Conservation (phyloP, 1,139 yeast genomes). For the Candida tropicalis region DNA sequence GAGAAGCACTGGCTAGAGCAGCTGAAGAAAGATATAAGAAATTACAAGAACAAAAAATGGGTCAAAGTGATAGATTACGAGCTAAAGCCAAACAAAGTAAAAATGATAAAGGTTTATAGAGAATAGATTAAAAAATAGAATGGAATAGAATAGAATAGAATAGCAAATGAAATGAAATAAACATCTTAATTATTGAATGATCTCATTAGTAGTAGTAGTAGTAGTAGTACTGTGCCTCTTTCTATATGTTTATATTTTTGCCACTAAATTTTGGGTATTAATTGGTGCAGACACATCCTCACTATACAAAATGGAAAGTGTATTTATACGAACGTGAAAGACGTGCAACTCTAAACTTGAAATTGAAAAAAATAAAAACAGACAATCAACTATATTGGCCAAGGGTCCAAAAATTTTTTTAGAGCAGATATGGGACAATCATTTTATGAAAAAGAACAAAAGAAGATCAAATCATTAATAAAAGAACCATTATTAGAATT, state of each 20-base stretch:
- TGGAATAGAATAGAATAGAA: too few relatives aligned
- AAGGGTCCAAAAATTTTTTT: too few relatives aligned
- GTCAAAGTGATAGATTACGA: conserved; percentile 12
- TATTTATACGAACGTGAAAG: background rate
- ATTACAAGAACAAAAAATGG: conserved; percentile 12
- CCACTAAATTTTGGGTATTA: too few relatives aligned
- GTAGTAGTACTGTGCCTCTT: conserved; percentile 2
- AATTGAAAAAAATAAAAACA: background rate
- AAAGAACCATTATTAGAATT: conserved; percentile 33
- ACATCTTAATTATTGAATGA: too few relatives aligned
- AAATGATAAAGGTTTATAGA: conserved; percentile 7
- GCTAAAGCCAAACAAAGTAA: conserved; percentile 12
- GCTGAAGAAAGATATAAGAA: conserved; percentile 16
- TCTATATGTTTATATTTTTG: too few relatives aligned
- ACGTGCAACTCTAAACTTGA: too few relatives aligned
- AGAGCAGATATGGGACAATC: conserved; percentile 23
- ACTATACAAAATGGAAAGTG: too few relatives aligned
- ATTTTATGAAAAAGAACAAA: conserved; percentile 32
- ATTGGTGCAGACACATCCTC: too few relatives aligned
- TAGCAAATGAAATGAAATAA: too few relatives aligned
- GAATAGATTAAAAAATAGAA: background rate
- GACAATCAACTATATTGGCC: background rate
- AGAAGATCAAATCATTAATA: conserved; percentile 26
- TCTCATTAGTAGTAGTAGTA: too few relatives aligned
- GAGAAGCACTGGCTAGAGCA: conserved; percentile 16